These are phyloP conservation scores for Botryotinia convoluta DNA, from an alignment of 2,329 filamentous ascomycete species.

Conservation along the genomic window DNA sequence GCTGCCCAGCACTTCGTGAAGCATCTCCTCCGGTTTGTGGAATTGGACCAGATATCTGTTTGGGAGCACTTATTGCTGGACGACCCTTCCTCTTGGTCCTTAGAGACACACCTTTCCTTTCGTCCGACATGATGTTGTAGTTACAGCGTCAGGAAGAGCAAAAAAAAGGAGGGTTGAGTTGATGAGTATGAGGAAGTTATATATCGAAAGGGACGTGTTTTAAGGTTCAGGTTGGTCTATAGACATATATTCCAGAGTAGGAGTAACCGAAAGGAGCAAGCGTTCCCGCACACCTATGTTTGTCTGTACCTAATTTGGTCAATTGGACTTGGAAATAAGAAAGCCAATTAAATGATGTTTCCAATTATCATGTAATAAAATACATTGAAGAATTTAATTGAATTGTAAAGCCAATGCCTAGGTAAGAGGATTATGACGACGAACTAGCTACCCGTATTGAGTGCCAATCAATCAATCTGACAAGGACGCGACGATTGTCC, in stretches of 20 bases:
- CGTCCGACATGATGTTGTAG: slow-evolving; percentile 53
- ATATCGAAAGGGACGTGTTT: background rate
- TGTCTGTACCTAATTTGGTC: background rate
- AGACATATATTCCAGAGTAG: background rate
- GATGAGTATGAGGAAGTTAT: background rate
- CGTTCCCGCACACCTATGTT: background rate
- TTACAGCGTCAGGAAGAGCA: background rate
- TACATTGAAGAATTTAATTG: background rate
- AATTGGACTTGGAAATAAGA: background rate
- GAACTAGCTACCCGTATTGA: background rate
- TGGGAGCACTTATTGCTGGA: slow-evolving; percentile 60
- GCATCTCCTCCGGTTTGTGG: slow-evolving; percentile 48
- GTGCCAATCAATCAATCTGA: slow-evolving; percentile 2
- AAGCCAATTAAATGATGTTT: background rate
- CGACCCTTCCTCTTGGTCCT: slow-evolving; percentile 60
- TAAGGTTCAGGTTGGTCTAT: slow-evolving; percentile 6
- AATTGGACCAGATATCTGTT: slow-evolving; percentile 61
- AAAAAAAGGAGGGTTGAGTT: background rate
- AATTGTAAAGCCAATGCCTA: background rate
- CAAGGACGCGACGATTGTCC: background rate
- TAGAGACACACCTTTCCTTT: slow-evolving; percentile 58
- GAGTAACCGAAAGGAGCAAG: slow-evolving; percentile 15
- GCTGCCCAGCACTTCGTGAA: slow-evolving; percentile 40
- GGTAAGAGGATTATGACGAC: background rate
- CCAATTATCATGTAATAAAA: background rate